phyloP scores from a whole-genome alignment of 1,284 basidiomycete species.

The Ustilago esculenta region DNA sequence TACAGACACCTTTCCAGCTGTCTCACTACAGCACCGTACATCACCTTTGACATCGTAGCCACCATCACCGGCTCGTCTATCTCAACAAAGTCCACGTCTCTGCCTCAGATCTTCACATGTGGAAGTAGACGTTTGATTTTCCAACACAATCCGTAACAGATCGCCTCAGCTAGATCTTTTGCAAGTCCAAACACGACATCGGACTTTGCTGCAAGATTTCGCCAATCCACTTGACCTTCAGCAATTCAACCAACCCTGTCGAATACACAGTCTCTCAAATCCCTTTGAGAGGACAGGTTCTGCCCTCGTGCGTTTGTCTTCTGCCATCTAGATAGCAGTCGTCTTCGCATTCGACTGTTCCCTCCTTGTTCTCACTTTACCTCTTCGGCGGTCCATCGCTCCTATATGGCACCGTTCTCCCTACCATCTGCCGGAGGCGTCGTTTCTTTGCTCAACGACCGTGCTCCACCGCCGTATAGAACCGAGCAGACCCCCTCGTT shows the following conservation, averaged over 20 bases:
- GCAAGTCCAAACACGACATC: constrained; percentile 2
- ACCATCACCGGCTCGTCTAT: constrained; percentile 1
- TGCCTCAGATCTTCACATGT: constrained; percentile 3
- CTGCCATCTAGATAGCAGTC: constrained; percentile 10
- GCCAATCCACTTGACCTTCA: neutral
- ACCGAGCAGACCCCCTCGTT: constrained; percentile 23
- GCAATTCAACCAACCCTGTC: constrained; percentile 21
- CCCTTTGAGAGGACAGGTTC: constrained; percentile 25
- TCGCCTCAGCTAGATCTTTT: neutral
- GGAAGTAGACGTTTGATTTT: constrained; percentile 10
- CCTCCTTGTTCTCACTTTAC: neutral
- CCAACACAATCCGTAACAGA: constrained; percentile 1
- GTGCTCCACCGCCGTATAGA: constrained; percentile 35
- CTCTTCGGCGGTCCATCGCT: constrained; percentile 18
- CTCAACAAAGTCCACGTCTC: neutral
- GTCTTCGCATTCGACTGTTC: constrained; percentile 8
- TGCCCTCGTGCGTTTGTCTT: constrained; percentile 4
- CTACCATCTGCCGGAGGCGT: constrained; percentile 51
- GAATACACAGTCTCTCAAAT: constrained; percentile 42
- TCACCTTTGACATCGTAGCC: neutral
- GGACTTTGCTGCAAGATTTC: neutral
- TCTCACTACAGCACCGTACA: neutral
- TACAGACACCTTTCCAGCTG: constrained; percentile 1
- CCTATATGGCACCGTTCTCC: constrained; percentile 44
- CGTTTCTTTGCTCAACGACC: constrained; percentile 55